Conservation (phyloP, 805 yeast genomes). For the Spathaspora boniae region DNA sequence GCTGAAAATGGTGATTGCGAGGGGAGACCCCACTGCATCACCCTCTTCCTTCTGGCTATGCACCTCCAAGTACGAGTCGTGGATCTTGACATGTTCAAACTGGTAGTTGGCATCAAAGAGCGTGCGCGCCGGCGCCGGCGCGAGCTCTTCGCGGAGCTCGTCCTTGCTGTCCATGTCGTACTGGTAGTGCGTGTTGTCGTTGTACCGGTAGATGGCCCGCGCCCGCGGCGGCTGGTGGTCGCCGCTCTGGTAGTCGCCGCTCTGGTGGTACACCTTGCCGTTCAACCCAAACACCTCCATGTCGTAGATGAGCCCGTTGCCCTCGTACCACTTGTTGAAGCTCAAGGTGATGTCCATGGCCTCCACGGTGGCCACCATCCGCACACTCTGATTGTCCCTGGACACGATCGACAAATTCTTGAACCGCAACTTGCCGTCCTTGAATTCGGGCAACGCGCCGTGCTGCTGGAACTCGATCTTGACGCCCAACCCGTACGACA, state of each 20-base stretch:
- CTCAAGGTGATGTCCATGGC: conserved; percentile 44
- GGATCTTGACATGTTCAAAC: conserved; percentile 41
- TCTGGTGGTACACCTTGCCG: conserved; percentile 29
- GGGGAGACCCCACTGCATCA: conserved; percentile 25
- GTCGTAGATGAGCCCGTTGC: conserved; percentile 49
- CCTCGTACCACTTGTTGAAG: conserved; percentile 54
- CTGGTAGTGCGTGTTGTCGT: conserved; percentile 29
- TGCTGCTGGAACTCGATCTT: conserved; percentile 34
- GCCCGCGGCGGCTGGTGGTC: conserved; percentile 8
- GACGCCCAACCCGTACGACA: conserved; percentile 38
- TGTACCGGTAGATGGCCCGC: conserved; percentile 19
- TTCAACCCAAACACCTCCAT: conserved; percentile 46
- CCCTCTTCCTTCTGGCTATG: conserved; percentile 21
- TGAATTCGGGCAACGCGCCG: conserved; percentile 39
- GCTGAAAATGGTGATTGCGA: conserved; percentile 57
- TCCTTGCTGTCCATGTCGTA: conserved; percentile 28
- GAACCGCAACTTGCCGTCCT: conserved; percentile 49
- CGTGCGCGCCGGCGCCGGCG: conserved; percentile 1
- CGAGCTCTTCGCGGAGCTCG: too few species aligned
- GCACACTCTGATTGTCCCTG: conserved; percentile 9
- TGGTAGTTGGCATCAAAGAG: conserved; percentile 30
- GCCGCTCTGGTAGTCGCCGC: conserved; percentile 10
- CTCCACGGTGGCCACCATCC: conserved; percentile 37
- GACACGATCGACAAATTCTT: conserved; percentile 31
- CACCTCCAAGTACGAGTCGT: conserved; percentile 47